Evolutionary conservation across 768 basidiomycete genomes (phyloP), one percentile per base, ranked within the genome.

Genomic region (Trichaptum fuscoviolaceum): DNA sequence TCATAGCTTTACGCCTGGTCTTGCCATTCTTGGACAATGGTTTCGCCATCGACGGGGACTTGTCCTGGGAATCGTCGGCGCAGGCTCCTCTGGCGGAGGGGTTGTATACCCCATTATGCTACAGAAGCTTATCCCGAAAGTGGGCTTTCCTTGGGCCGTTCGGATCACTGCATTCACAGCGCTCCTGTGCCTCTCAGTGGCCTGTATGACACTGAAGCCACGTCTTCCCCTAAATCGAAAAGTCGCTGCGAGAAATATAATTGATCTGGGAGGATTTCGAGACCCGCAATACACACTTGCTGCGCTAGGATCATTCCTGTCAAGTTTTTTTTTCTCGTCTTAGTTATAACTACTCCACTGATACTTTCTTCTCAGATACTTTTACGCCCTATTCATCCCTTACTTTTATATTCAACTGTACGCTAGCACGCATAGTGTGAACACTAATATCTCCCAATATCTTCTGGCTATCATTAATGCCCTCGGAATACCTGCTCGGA

Each of bases 31-130:
- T 1, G 70, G 75, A 0, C 80, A 81, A 67, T 76, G 75, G 71
- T 81, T 82, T 75, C 72, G 73, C 12, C 68, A 67, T 5, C 70
- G 73, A 18, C 71, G 80, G 9, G 75, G 75, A 1, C 70, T 79
- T 24, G 82, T 78, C 0, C 74, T 78, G 27, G 80, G 80, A 4
- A 57, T 81, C 23, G 73, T 77, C 20, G 74, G 76, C 0, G 71
- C 76, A 26, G 81, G 81, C 7, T 65, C 71, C 30, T 82, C 83
- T 52, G 52, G 82, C 30, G 85, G 85, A 26, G 85, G 83, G 4
- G 80, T 83, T 64, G 64, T 85, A 17, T 83, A 83, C 67, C 85
- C 85, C 2, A 77, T 86, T 42, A 76, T 87, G 66, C 76, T 86
- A 2, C 83, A 85, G 68, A 81, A 81, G 63, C 73, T 86, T 61